Evolutionary conservation across 768 basidiomycete species (phyloP).

Genomic region (Grammothele lineata): DNA sequence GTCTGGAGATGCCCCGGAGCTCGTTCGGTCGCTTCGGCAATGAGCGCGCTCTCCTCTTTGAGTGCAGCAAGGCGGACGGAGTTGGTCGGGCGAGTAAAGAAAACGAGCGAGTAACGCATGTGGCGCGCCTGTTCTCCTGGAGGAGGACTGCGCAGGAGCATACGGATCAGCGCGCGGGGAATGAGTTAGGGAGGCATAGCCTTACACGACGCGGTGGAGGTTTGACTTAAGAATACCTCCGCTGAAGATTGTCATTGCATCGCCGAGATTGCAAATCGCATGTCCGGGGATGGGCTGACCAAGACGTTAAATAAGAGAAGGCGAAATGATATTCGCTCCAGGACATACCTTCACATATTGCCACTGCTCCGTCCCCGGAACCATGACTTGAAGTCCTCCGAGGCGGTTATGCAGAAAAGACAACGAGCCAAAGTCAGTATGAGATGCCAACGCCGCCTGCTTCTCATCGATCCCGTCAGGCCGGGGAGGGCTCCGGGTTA

Average conservation of each 20-base stretch:
- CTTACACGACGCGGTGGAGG: conserved; percentile 58
- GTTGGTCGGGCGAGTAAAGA: conserved; percentile 61
- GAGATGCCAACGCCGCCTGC: conserved; percentile 29
- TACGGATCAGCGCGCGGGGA: background rate
- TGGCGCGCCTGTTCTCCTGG: conserved; percentile 49
- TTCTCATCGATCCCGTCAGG: conserved; percentile 18
- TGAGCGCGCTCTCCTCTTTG: conserved; percentile 43
- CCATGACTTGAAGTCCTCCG: conserved; percentile 67
- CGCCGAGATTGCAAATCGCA: conserved; percentile 41
- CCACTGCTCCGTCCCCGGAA: conserved; percentile 58
- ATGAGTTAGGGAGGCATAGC: background rate
- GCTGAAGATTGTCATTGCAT: conserved; percentile 57
- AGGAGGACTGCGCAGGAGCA: conserved; percentile 33
- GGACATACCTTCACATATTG: conserved; percentile 54
- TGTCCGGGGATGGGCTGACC: conserved; percentile 28
- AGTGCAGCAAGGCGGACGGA: conserved; percentile 46
- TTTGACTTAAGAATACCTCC: conserved; percentile 65
- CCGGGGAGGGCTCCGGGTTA: conserved; percentile 29
- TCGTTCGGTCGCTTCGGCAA: conserved; percentile 38
- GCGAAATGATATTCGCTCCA: background rate
- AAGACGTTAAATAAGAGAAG: background rate
- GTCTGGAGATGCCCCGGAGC: conserved; percentile 22
- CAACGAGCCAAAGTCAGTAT: conserved; percentile 37
- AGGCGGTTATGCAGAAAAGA: conserved; percentile 67
- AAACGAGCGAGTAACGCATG: conserved; percentile 65